phyloP scores from a whole-genome alignment of 2,329 filamentous ascomycete genomes.

The Botrytis deweyae region DNA sequence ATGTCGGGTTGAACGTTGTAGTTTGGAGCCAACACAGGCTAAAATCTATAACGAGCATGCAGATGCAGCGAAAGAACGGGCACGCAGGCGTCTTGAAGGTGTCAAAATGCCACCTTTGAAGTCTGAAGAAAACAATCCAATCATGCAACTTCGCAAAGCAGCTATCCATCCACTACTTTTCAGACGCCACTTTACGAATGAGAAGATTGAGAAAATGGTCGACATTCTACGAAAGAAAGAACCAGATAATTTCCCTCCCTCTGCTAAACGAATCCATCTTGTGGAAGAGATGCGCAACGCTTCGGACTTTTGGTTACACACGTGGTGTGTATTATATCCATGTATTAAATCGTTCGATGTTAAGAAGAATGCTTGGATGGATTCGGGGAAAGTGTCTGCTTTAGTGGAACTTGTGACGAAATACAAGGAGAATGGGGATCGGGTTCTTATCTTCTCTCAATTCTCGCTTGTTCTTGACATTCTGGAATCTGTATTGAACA shows the following conservation, averaged over 20 bases:
- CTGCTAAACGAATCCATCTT: slow-evolving; percentile 51
- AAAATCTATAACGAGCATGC: slow-evolving; percentile 72
- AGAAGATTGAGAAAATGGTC: slow-evolving; percentile 73
- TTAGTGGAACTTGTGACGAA: slow-evolving; percentile 70
- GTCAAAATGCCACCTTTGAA: slow-evolving; percentile 47
- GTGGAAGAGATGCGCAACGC: slow-evolving; percentile 56
- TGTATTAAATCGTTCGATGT: slow-evolving; percentile 56
- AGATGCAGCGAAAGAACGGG: slow-evolving; percentile 58
- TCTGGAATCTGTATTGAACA: slow-evolving; percentile 75
- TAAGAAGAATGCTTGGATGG: slow-evolving; percentile 52
- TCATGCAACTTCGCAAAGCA: slow-evolving; percentile 90
- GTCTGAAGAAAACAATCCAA: slow-evolving; percentile 65
- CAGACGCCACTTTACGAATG: slow-evolving; percentile 74
- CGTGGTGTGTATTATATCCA: slow-evolving; percentile 61
- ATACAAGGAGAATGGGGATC: slow-evolving; percentile 79
- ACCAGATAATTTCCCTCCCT: slow-evolving; percentile 50
- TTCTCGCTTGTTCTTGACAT: slow-evolving; percentile 93
- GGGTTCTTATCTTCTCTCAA: slow-evolving; percentile 87
- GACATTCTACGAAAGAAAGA: slow-evolving; percentile 72
- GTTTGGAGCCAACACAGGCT: slow-evolving; percentile 70
- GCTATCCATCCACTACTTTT: slow-evolving; percentile 90
- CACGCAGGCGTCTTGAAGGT: slow-evolving; percentile 55
- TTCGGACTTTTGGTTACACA: slow-evolving; percentile 65
- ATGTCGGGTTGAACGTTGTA: slow-evolving; percentile 75
- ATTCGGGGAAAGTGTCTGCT: slow-evolving; percentile 81